These are phyloP conservation scores for Tolypocladium ovalisporum DNA, from an alignment of 2,329 filamentous ascomycete species.

Conservation along the genomic window DNA sequence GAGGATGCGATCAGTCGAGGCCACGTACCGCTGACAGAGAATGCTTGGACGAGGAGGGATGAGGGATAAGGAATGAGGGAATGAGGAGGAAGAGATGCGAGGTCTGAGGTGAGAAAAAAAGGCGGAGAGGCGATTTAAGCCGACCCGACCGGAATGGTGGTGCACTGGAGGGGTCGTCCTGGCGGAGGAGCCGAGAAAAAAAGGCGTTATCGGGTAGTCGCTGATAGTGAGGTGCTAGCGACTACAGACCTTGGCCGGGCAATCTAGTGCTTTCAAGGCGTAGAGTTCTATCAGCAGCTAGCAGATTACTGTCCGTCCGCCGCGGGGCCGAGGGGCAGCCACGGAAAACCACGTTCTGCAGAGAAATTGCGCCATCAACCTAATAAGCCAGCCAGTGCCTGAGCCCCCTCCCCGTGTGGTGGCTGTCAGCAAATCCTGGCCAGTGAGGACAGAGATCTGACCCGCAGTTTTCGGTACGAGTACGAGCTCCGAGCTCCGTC, in stretches of 20 bases:
- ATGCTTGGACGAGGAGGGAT: background rate
- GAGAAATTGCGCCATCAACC: constrained; percentile 2
- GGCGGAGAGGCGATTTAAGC: constrained; percentile 6
- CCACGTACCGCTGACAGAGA: background rate
- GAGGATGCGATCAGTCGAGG: background rate
- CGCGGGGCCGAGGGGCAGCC: background rate
- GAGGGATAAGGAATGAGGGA: background rate
- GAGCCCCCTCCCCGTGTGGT: background rate
- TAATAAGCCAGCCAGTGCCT: background rate
- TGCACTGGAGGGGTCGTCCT: constrained; percentile 3
- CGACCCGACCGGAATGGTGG: constrained; percentile 1
- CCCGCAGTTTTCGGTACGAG: too few species aligned
- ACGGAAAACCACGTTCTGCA: constrained; percentile 1
- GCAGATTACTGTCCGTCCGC: background rate
- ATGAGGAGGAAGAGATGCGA: background rate
- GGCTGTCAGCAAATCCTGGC: background rate
- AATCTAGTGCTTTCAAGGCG: background rate
- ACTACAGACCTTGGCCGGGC: background rate
- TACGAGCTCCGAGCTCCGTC: too few species aligned
- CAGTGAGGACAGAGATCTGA: background rate
- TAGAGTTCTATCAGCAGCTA: background rate
- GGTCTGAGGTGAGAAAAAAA: constrained; percentile 3
- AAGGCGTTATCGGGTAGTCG: background rate
- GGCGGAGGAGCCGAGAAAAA: background rate
- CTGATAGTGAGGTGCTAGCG: accelerated